Base-by-base conservation (phyloP, 1,284 basidiomycete species). In the Irpex sp. region DNA sequence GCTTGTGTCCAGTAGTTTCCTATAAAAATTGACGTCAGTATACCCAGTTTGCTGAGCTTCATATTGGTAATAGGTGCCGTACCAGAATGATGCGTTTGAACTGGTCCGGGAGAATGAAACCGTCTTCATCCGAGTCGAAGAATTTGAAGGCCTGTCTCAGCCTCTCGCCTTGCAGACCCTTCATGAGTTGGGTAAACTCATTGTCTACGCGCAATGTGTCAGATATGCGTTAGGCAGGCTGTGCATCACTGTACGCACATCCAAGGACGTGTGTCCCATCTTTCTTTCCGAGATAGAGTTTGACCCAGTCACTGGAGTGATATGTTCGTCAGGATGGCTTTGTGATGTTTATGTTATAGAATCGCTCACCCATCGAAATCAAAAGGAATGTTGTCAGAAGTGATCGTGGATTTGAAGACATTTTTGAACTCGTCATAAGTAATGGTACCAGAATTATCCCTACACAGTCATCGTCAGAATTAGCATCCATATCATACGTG, bases 121-220 rank as follows among this genome's bases (percentile, higher is more conserved):
- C 95, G 72, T 95, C 92, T 71, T 90, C 86, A 71, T 96, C 90
- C 64, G 83, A 80, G 77, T 97, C 95, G 72, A 97, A 83, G 77
- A 88, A 87, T 77, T 88, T 92, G 83, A 97, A 97, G 36, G 94
- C 91, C 78, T 98, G 95, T 67, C 95, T 89, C 63, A 97, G 82
- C 56, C 95, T 89, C 77, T 98, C 95, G 70, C 95, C 95, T 79
- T 97, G 95, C 65, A 97, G 84, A 53, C 94, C 95, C 77, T 97
- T 97, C 94, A 98, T 97, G 66, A 98, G 79, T 78, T 94, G 93
- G 39, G 94, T 97, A 78, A 97, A 97, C 77, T 97, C 95, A 74
- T 92, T 90, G 78, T 95, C 93, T 95, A 67, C 31, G 5, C 5
- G 46, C 15, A 57, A 49, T 43, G 54, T 37, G 61, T 67, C 36